Percentiles rank a stretch among this genome's conserved stretches.
Evolutionary conservation across 768 basidiomycete species (phyloP).

Genomic region (Amanita fuliginea): DNA sequence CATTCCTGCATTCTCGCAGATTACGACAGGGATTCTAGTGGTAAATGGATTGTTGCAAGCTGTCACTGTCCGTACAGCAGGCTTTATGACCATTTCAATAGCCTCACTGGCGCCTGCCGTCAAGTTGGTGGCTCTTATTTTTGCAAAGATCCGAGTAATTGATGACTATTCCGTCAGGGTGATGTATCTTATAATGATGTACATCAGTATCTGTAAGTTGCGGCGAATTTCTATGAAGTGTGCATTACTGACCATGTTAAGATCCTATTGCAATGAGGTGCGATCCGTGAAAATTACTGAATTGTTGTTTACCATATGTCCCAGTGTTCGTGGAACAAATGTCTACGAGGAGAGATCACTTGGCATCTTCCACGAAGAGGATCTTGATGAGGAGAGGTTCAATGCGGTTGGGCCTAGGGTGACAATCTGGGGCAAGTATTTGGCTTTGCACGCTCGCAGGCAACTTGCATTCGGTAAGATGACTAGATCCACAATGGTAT

Average conservation of each 20-base stretch:
- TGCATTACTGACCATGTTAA: not conserved
- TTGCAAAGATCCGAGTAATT: not conserved
- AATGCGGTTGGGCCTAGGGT: slow-evolving; percentile 35
- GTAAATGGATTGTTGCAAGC: slow-evolving; percentile 72
- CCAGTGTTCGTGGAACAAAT: slow-evolving; percentile 82
- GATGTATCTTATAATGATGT: slow-evolving; percentile 91
- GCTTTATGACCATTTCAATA: slow-evolving; percentile 71
- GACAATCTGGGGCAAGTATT: slow-evolving; percentile 64
- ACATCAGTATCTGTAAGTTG: slow-evolving; percentile 66
- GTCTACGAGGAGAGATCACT: slow-evolving; percentile 92
- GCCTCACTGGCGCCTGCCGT: slow-evolving; percentile 78
- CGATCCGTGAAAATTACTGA: slow-evolving; percentile 2
- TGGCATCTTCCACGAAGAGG: slow-evolving; percentile 57
- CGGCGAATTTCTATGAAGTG: not conserved
- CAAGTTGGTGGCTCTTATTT: slow-evolving; percentile 39
- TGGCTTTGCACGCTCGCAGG: slow-evolving; percentile 71
- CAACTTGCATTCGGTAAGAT: slow-evolving; percentile 84
- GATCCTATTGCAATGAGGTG: slow-evolving; percentile 79
- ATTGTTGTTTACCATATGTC: not conserved
- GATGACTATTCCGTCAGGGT: slow-evolving; percentile 36
- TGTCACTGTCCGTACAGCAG: slow-evolving; percentile 74
- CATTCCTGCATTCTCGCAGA: slow-evolving; percentile 50
- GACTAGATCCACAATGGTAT: not conserved
- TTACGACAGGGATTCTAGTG: slow-evolving; percentile 65
- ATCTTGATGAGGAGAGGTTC: slow-evolving; percentile 38